Conservation (phyloP, 345 rosid genomes). For the Lenwebbia sp. region DNA sequence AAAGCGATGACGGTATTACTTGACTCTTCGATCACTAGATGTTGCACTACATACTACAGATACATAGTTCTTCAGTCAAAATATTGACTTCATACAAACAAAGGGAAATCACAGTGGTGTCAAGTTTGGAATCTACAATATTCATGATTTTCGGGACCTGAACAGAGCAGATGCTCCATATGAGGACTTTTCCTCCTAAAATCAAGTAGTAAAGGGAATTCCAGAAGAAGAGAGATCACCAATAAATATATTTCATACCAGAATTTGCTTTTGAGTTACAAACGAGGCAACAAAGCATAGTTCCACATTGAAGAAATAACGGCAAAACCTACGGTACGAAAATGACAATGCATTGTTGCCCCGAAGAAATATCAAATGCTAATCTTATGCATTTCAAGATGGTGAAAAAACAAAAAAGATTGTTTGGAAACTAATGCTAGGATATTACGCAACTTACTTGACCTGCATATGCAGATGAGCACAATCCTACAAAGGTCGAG, state of each 20-base stretch:
- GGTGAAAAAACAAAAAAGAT: background rate
- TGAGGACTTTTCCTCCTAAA: background rate
- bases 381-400: background rate
- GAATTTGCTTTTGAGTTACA: background rate
- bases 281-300: background rate
- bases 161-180: background rate
- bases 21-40: background rate
- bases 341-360: background rate
- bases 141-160: background rate
- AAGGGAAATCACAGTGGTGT: background rate
- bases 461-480: background rate
- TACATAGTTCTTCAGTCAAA: background rate
- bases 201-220: background rate
- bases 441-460: background rate
- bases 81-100: background rate
- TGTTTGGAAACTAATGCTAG: background rate
- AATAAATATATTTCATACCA: background rate
- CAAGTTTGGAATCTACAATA: background rate
- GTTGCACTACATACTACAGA: background rate
- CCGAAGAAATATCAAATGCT: background rate
- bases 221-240: background rate
- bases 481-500: constrained; percentile 36
- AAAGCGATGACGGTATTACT: background rate
- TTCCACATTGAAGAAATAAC: background rate
- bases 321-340: background rate